Base-by-base conservation (phyloP, 495 filamentous ascomycete species). In the Bacidia gigantensis region DNA sequence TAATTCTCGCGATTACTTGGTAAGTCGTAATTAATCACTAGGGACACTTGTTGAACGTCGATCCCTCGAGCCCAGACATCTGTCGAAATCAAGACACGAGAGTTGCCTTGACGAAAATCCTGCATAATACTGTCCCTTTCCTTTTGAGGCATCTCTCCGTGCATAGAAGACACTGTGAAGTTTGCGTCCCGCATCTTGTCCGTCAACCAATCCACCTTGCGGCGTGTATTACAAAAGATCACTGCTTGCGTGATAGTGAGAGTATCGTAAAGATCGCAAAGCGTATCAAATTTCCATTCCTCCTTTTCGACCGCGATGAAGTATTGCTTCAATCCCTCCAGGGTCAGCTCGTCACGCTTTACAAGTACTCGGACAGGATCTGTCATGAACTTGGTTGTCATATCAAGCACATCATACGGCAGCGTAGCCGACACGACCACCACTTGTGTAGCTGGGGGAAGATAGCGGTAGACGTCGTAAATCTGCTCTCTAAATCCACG, bases 331-430 rank as follows among this genome's bases (percentile, higher is more conserved):
- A 99, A 81, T 55, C 92, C 92, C 69, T 99, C 92, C 26, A 99
- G 79, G 9, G 92, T 99, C 72, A 99, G 76, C 67, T 99, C 92
- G 67, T 95, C 92, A 82, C 88, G 89, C 81, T 99, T 97, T 64
- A 99, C 92, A n/a, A 99, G 72, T 60, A 99, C 95, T 56, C 92
- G 87, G 26, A 99, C 92, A 18, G 92, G 93, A 62, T 99, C 92
- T 11, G 87, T 93, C 92, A 99, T 99, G 79, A 99, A 99, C 68
- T 97, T 97, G 50, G 93, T 97, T 2, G 92, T 99, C 81, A 99
- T 90, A 68, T 99, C 92, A 50, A 99, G 77, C 17, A 99, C 92
- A 67, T 99, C 92, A 70, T 99, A 89, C 21, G 92, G 92, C 42
- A 99, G 80, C 17, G 92, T 99, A 60, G 92, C 92, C 3, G 92